Evolutionary conservation across 2,329 filamentous ascomycete genomes (phyloP).

Genomic region (Cordyceps cicadae): DNA sequence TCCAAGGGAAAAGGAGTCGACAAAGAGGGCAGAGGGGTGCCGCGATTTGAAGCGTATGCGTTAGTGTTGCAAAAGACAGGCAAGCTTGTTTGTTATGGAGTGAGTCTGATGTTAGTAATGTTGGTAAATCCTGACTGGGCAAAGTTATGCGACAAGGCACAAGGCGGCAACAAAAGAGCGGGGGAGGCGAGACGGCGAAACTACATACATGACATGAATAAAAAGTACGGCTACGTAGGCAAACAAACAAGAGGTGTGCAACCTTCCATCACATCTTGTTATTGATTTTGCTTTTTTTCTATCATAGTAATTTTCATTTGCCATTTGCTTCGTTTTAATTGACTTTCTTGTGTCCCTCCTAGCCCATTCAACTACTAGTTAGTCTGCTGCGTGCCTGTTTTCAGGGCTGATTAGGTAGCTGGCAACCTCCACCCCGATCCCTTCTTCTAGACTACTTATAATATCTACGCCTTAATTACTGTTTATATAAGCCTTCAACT

Average conservation of each 20-base stretch:
- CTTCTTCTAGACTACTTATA: no score
- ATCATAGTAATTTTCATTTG: background rate
- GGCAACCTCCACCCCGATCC: no score
- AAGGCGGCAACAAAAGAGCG: background rate
- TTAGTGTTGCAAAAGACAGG: background rate
- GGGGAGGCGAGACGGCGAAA: no score
- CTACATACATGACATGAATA: no score
- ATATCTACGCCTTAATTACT: no score
- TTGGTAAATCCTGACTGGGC: background rate
- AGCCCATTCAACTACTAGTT: no score
- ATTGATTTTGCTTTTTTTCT: background rate
- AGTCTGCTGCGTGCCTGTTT: no score
- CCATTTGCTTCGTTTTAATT: background rate
- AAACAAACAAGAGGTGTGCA: no score
- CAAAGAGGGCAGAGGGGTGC: background rate
- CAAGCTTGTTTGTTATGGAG: background rate
- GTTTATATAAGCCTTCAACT: no score
- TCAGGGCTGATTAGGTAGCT: no score
- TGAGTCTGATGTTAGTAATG: background rate
- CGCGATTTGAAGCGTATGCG: background rate
- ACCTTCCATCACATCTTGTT: no score
- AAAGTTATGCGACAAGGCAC: background rate
- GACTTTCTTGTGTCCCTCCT: background rate
- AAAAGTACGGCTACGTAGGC: no score
- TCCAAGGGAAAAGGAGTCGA: background rate